phyloP scores from a whole-genome alignment of 306 rosid genomes.

The Medicago lupulina region DNA sequence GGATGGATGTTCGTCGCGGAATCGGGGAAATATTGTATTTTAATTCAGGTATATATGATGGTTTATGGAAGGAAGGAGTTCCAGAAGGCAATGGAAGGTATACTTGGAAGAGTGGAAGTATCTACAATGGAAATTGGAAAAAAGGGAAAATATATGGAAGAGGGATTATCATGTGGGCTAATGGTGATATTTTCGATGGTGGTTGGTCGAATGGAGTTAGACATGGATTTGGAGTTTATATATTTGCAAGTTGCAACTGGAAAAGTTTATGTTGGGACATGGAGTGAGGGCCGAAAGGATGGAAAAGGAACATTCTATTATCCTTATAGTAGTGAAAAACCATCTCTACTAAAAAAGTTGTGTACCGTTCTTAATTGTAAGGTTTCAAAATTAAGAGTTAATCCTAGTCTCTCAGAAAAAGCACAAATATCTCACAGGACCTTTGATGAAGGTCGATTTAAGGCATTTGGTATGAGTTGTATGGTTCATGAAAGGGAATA shows the following conservation, averaged over 20 bases:
- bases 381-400: constrained; percentile 50
- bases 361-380: constrained; percentile 49
- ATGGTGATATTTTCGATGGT: constrained; percentile 80
- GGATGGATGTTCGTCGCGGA: not conserved
- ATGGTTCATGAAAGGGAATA: not conserved
- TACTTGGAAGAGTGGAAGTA: constrained; percentile 69
- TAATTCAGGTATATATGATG: not conserved
- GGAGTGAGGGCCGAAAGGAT: constrained; percentile 63
- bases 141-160: constrained; percentile 74
- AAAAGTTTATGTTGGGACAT: constrained; percentile 23
- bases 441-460: not conserved
- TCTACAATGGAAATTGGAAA: constrained; percentile 76
- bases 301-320: constrained; percentile 83
- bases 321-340: constrained; percentile 71
- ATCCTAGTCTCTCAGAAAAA: constrained; percentile 64
- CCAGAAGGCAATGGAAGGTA: not conserved
- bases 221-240: constrained; percentile 80
- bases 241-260: constrained; percentile 73
- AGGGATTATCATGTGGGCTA: constrained; percentile 86
- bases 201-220: constrained; percentile 72
- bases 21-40: not conserved
- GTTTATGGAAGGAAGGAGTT: not conserved
- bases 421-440: constrained; percentile 43
- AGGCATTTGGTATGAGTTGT: constrained; percentile 35
- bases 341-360: constrained; percentile 59